phyloP scores from a whole-genome alignment of 2,329 filamentous ascomycete species.

The Neofusicoccum kwambonambiense region DNA sequence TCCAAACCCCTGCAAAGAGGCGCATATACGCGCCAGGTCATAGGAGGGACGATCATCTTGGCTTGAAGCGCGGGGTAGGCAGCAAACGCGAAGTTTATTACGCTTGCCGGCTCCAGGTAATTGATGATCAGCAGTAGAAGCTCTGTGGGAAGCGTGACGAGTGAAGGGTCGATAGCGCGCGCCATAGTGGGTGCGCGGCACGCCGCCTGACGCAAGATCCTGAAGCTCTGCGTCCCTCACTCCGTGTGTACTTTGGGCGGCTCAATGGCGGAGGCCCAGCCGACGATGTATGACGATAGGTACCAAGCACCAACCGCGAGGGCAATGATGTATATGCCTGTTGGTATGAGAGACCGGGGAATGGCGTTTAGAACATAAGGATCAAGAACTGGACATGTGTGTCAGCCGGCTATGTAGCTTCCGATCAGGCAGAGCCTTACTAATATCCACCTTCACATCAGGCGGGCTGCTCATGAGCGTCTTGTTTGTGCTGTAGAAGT shows the following conservation, averaged over 20 bases:
- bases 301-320: slow-evolving; percentile 58
- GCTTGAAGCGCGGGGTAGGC: slow-evolving; percentile 45
- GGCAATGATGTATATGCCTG: slow-evolving; percentile 63
- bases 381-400: slow-evolving; percentile 64
- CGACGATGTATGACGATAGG: slow-evolving; percentile 46
- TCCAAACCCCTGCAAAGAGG: slow-evolving; percentile 23
- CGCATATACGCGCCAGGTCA: slow-evolving; percentile 20
- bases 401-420: slow-evolving; percentile 12
- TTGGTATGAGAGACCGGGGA: slow-evolving; percentile 73
- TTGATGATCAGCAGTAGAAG: slow-evolving; percentile 47
- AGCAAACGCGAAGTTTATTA: slow-evolving; percentile 48
- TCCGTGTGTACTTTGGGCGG: slow-evolving; percentile 33
- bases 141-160: slow-evolving; percentile 43
- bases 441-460: slow-evolving; percentile 72
- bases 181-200: not conserved
- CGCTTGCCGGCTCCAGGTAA: slow-evolving; percentile 39
- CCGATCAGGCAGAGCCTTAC: slow-evolving; percentile 30
- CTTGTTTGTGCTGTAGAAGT: slow-evolving; percentile 76
- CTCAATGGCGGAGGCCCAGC: slow-evolving; percentile 28
- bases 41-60: slow-evolving; percentile 36
- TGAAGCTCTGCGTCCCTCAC: slow-evolving; percentile 22
- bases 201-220: too few relatives aligned
- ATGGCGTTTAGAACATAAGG: slow-evolving; percentile 78
- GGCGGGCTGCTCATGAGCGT: slow-evolving; percentile 73
- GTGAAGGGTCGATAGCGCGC: not conserved